These are phyloP conservation scores for Hymenoscyphus fraxineus DNA, from an alignment of 2,329 filamentous ascomycete species.

Conservation along the genomic window DNA sequence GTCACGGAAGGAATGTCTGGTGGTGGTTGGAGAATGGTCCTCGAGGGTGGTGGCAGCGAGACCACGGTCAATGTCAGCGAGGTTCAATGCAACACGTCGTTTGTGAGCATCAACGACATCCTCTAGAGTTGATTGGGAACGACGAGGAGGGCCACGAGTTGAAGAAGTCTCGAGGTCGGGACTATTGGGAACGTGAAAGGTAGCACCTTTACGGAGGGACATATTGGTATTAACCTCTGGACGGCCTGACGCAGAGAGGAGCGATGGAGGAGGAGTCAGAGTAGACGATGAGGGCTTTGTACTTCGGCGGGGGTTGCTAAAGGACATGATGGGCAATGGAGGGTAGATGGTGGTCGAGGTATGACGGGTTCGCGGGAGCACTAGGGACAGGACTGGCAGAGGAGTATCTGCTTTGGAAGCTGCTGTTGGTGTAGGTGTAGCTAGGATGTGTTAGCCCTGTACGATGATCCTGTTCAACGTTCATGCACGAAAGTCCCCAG, in stretches of 20 bases:
- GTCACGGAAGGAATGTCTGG: slow-evolving; percentile 46
- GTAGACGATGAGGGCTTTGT: slow-evolving; percentile 38
- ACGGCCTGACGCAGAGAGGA: slow-evolving; percentile 36
- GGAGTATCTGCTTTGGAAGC: not conserved
- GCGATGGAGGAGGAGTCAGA: slow-evolving; percentile 41
- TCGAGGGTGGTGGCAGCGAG: slow-evolving; percentile 50
- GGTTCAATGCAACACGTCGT: slow-evolving; percentile 63
- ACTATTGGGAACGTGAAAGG: slow-evolving; percentile 48
- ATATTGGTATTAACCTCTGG: slow-evolving; percentile 52
- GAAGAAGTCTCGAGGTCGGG: slow-evolving; percentile 38
- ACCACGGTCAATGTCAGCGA: slow-evolving; percentile 62
- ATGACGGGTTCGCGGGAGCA: not conserved
- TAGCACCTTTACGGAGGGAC: slow-evolving; percentile 67
- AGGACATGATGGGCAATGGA: slow-evolving; percentile 34
- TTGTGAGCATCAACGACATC: slow-evolving; percentile 67
- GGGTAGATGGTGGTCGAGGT: slow-evolving; percentile 13
- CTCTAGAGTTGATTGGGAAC: slow-evolving; percentile 67
- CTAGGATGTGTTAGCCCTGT: slow-evolving; percentile 1
- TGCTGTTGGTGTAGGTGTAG: not conserved
- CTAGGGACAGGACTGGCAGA: not conserved
- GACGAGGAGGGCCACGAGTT: slow-evolving; percentile 48
- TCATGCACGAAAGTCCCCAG: slow-evolving; percentile 9
- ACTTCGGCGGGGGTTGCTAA: slow-evolving; percentile 35
- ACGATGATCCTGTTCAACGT: slow-evolving; percentile 25
- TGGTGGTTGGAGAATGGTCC: slow-evolving; percentile 35